Conservation (phyloP, 2,329 filamentous ascomycete genomes). For the Hyphodiscus sp. region DNA sequence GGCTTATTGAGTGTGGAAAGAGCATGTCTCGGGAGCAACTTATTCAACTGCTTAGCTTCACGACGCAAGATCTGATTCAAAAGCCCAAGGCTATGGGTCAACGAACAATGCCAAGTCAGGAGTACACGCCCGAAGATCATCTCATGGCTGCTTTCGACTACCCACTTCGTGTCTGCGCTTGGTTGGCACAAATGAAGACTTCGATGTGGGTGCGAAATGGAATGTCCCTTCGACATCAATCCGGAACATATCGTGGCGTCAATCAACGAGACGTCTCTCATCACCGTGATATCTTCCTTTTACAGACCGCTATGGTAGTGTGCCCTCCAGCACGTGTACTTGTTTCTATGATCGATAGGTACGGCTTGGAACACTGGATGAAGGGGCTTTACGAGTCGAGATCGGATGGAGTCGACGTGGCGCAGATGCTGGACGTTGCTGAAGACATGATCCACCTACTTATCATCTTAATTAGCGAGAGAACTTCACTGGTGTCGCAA, state of each 20-base stretch:
- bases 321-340: constrained; percentile 79
- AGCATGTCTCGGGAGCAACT: constrained; percentile 63
- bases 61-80: constrained; percentile 61
- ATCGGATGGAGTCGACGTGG: constrained; percentile 72
- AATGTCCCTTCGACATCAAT: constrained; percentile 90
- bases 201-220: constrained; percentile 99
- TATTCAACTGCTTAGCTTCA: constrained; percentile 63
- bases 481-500: constrained; percentile 69
- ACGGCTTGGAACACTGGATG: constrained; percentile 82
- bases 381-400: constrained; percentile 71
- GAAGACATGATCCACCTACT: constrained; percentile 95
- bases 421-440: constrained; percentile 82
- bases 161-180: constrained; percentile 86
- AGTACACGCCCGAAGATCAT: constrained; percentile 66
- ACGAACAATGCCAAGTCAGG: constrained; percentile 45
- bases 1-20: constrained; percentile 87
- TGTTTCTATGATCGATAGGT: constrained; percentile 85
- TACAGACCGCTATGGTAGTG: constrained; percentile 84
- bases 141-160: constrained; percentile 87
- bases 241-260: constrained; percentile 86
- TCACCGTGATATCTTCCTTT: constrained; percentile 87
- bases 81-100: constrained; percentile 57
- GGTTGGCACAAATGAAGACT: constrained; percentile 96
- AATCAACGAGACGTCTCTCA: constrained; percentile 86
- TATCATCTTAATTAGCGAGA: constrained; percentile 84